Evolutionary conservation across 257 asterid genomes (phyloP), one percentile per base, ranked within the genome.

Genomic region (Solanum acaule): DNA sequence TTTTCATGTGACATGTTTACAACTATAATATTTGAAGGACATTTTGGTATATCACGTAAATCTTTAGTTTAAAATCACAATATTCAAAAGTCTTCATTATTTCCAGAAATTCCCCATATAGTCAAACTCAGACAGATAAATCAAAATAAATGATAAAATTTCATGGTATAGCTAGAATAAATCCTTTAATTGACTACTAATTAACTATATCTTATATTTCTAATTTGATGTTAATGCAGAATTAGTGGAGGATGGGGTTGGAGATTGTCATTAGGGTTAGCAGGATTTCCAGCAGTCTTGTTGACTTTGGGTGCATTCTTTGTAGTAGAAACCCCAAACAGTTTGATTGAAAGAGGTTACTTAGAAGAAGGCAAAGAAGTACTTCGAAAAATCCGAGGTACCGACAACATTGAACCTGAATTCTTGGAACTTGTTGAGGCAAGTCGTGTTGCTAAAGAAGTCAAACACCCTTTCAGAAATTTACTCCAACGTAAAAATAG

Each of bases 171-270:
- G 27, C 13, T 70, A 29, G 78, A 38, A 2, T 77, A 23, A 10
- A 1, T 40, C 8, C 61, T 77, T 12, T 13, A 7, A 20, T 22
- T 42, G 3, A n/a, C 12, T 77, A 18, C 84, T 77, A 23, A 20
- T 23, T 37, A 52, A 40, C 6, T 1, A 4, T 23, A 33, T 14
- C 40, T 31, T 33, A 31, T 13, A 25, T 27, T 9, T 29, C 40
- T 16, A 27, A 42, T n/a, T n/a, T n/a, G n/a, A n/a, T n/a, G n/a
- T n/a, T n/a, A n/a, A 23, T 10, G 16, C 91, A 96, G 99, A 81
- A 95, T 96, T 44, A 49, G 89, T 52, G 98, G 98, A 77, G 96
- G 95, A 76, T 94, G 95, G 95, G 99, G 99, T 2, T 96, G 99
- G 99, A 92, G 99, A 38, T 27, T 96, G 9, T 96, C 99, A 4